These are phyloP conservation scores for Phytophthora hibernalis DNA, from an alignment of 352 stramenopile species.

Conservation along the genomic window DNA sequence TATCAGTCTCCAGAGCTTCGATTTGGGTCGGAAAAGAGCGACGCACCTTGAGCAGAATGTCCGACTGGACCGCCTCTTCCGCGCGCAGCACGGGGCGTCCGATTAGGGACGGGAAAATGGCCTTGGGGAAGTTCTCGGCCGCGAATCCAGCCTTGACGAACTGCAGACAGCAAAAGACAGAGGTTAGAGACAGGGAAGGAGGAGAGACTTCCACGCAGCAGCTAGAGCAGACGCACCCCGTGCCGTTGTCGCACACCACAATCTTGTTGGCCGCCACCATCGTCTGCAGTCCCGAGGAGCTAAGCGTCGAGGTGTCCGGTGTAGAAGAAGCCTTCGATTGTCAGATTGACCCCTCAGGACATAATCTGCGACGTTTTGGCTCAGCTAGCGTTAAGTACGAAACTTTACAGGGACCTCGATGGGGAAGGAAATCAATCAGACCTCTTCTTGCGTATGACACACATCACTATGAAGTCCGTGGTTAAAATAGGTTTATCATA, in stretches of 20 bases:
- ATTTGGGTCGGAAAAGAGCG: not conserved
- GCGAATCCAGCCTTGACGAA: conserved; percentile 95
- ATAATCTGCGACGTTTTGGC: conserved; percentile 8
- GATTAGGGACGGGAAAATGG: conserved; percentile 95
- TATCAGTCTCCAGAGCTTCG: conserved; percentile 1
- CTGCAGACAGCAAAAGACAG: conserved; percentile 30
- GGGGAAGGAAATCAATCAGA: no score
- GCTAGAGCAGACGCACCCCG: conserved; percentile 55
- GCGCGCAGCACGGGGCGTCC: conserved; percentile 94
- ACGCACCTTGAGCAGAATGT: conserved; percentile 85
- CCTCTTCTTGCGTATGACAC: no score
- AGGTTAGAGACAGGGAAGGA: not conserved
- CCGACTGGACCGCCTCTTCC: conserved; percentile 89
- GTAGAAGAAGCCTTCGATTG: conserved; percentile 10
- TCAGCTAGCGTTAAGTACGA: not conserved
- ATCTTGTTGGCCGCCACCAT: conserved; percentile 91
- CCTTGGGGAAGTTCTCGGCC: conserved; percentile 94
- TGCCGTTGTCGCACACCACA: conserved; percentile 91
- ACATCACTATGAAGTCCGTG: no score
- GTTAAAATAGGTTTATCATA: conserved; percentile 43
- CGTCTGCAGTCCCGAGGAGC: not conserved
- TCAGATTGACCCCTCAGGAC: conserved; percentile 19
- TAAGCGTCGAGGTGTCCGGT: not conserved
- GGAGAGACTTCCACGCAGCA: not conserved
- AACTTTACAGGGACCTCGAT: not conserved